phyloP scores from a whole-genome alignment of 1,139 yeast genomes.

The Geotrichum macrosporum region DNA sequence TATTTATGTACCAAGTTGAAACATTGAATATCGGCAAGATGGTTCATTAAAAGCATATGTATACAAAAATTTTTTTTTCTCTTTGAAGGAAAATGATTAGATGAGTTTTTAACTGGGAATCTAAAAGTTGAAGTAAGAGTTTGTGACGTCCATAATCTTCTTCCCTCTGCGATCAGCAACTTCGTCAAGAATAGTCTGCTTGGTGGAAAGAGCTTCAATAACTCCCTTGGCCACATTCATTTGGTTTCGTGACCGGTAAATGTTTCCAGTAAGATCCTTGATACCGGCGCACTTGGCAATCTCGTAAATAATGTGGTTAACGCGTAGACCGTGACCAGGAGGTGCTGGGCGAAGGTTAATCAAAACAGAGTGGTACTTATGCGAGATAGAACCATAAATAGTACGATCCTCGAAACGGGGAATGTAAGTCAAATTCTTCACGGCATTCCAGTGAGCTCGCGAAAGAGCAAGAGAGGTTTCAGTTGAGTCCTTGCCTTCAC shows the following conservation, averaged over 20 bases:
- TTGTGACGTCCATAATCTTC: slow-evolving; percentile 88
- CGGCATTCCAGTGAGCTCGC: slow-evolving; percentile 93
- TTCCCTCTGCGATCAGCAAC: slow-evolving; percentile 92
- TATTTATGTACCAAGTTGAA: too few relatives aligned
- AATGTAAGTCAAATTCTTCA: slow-evolving; percentile 73
- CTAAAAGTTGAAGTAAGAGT: slow-evolving; percentile 60
- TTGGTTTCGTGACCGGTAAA: slow-evolving; percentile 86
- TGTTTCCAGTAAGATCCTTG: slow-evolving; percentile 86
- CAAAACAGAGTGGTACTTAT: slow-evolving; percentile 83
- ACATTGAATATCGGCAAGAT: too few relatives aligned
- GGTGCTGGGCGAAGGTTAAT: slow-evolving; percentile 82
- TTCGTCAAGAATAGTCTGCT: slow-evolving; percentile 79
- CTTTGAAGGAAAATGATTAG: too few relatives aligned
- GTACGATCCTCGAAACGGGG: slow-evolving; percentile 92
- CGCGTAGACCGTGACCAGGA: slow-evolving; percentile 91
- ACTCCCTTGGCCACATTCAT: slow-evolving; percentile 93
- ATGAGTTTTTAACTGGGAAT: too few relatives aligned
- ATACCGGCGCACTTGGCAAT: slow-evolving; percentile 94
- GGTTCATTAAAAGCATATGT: too few relatives aligned
- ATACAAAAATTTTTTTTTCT: too few relatives aligned
- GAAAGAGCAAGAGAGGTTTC: slow-evolving; percentile 72
- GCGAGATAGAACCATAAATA: slow-evolving; percentile 75
- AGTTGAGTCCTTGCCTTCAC: slow-evolving; percentile 87
- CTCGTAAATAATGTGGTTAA: slow-evolving; percentile 85
- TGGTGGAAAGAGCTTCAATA: slow-evolving; percentile 70